Base-by-base conservation (phyloP, 345 rosid species). In the Eucalyptus pumila region DNA sequence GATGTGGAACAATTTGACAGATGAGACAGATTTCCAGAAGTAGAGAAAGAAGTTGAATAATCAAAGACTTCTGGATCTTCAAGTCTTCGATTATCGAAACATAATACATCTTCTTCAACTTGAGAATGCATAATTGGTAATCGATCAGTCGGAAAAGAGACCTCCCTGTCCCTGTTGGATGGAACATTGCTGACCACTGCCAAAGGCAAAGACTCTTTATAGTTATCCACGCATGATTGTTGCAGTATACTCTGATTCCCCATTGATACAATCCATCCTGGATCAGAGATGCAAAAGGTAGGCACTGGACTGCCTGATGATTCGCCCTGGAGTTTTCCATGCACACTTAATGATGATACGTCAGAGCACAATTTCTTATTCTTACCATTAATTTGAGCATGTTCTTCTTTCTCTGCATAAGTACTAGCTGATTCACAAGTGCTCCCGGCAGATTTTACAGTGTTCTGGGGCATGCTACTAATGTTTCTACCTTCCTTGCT, bases 71-170 rank as follows among this genome's bases (percentile, higher is more conserved):
- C 96, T 13, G 98, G 98, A 93, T 93, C 94, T 85, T 93, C 93
- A 34, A 88, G 93, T 90, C 97, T 91, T 87, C 92, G 96, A 89
- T 72, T 94, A 91, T 94, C 94, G 88, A 94, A 94, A 87, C 96
- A 93, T 89, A 95, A 83, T 58, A 96, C n/a, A 92, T 94, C 96
- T 49, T 95, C 95, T 89, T 95, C 97, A 87, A 93, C 91, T 89
- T 91, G 94, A 62, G 93, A 89, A 51, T 76, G 86, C 54, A 90
- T 72, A 72, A 85, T 90, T 49, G 62, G 87, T 60, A 80, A 42
- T 80, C 90, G 92, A 80, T 91, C 89, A 90, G 90, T 87, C 47
- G 90, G 89, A 89, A 89, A 30, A 89, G 69, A 80, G 24, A 88
- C 87, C 85, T 91, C 91, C 47, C 47, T 40, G 87, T 91, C 93